Percentiles rank a stretch among this genome's conserved stretches.
phyloP scores from a whole-genome alignment of 108 stramenopile species.

The Fragilaria radians region DNA sequence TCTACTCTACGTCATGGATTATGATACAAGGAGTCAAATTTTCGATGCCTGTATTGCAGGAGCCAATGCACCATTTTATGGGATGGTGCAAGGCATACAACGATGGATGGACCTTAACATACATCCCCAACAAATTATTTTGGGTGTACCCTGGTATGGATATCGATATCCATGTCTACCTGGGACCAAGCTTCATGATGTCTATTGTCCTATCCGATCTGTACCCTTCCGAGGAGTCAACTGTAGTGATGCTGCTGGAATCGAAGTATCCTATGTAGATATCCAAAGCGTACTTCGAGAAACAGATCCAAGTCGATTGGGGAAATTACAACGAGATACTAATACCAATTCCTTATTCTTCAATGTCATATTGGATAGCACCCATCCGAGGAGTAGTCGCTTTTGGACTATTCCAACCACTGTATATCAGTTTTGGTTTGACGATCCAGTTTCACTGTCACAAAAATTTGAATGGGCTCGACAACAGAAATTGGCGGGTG shows the following conservation, averaged over 20 bases:
- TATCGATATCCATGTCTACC: conserved; percentile 36
- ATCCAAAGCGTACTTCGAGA: background rate
- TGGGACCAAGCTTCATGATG: conserved; percentile 12
- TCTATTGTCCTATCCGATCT: conserved; percentile 22
- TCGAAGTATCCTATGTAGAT: conserved; percentile 9
- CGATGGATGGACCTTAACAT: conserved; percentile 28
- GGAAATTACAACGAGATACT: conserved; percentile 13
- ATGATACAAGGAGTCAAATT: conserved; percentile 44
- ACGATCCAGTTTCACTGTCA: conserved; percentile 19
- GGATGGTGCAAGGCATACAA: conserved; percentile 18
- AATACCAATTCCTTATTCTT: conserved; percentile 19
- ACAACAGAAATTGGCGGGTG: conserved; percentile 5
- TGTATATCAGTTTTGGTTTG: conserved; percentile 31
- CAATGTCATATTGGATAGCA: conserved; percentile 11
- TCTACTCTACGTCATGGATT: conserved; percentile 47
- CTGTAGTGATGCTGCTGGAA: conserved; percentile 46
- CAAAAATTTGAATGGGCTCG: conserved; percentile 20
- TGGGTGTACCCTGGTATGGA: conserved; percentile 57
- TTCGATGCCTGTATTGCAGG: conserved; percentile 34
- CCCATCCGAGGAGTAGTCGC: background rate
- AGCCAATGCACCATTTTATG: conserved; percentile 40
- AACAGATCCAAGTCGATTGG: conserved; percentile 1
- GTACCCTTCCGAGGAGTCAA: conserved; percentile 52
- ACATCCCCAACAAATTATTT: conserved; percentile 21
- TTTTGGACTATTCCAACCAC: background rate